phyloP scores from a whole-genome alignment of 805 yeast genomes.

The Millerozyma miso region DNA sequence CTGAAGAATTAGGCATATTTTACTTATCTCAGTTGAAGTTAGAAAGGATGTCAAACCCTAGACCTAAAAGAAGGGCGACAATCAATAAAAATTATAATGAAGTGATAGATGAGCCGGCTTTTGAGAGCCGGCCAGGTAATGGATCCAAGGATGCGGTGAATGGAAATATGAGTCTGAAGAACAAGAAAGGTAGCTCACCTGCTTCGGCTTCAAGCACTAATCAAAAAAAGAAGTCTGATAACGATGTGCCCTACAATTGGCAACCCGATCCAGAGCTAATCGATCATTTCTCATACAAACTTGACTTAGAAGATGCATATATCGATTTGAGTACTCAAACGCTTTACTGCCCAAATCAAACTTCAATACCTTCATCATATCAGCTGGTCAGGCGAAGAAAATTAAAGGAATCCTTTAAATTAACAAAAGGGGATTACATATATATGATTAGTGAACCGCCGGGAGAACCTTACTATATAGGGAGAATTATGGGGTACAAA shows the following conservation, averaged over 20 bases:
- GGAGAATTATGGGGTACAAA: constrained; percentile 71
- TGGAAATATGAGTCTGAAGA: constrained; percentile 3
- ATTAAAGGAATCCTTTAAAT: constrained; percentile 22
- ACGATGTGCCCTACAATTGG: constrained; percentile 43
- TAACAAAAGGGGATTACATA: constrained; percentile 61
- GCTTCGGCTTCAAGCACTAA: constrained; percentile 2
- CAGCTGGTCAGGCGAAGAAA: constrained; percentile 7
- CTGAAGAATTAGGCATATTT: not conserved
- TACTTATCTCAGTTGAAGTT: too few relatives aligned
- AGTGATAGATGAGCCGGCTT: constrained; percentile 21
- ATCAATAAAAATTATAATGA: constrained; percentile 33
- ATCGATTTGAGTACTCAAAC: constrained; percentile 35
- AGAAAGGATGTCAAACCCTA: constrained; percentile 20
- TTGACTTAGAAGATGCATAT: constrained; percentile 40
- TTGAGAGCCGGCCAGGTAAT: constrained; percentile 15
- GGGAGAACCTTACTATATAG: constrained; percentile 90
- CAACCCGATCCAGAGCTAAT: constrained; percentile 38
- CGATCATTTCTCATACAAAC: constrained; percentile 40
- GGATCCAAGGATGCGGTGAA: not conserved
- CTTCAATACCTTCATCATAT: constrained; percentile 8
- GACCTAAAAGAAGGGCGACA: constrained; percentile 37
- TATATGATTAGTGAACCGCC: constrained; percentile 90
- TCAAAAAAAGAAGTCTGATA: constrained; percentile 3
- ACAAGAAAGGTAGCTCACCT: not conserved
- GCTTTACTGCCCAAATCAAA: constrained; percentile 34